Evolutionary conservation across 768 basidiomycete species (phyloP).

Genomic region (Vararia minispora): DNA sequence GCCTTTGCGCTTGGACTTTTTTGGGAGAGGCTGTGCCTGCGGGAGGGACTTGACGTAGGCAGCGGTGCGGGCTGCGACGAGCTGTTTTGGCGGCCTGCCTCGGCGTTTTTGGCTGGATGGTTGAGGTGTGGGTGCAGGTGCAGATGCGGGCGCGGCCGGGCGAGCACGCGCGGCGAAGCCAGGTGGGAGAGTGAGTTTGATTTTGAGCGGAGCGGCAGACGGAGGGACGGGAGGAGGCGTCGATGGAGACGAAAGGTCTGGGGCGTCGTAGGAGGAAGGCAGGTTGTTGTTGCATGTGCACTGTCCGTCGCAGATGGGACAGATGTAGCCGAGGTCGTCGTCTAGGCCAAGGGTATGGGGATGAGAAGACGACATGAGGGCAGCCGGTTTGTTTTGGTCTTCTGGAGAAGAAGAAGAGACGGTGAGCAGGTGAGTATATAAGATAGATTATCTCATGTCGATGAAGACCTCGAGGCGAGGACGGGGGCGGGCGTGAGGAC

Average conservation of each 20-base stretch:
- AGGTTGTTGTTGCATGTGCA: conserved; percentile 65
- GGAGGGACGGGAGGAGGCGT: not conserved
- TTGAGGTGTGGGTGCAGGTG: not conserved
- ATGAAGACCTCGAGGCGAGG: conserved; percentile 5
- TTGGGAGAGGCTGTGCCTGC: conserved; percentile 7
- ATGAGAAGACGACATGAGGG: conserved; percentile 59
- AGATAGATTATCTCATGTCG: too few relatives aligned
- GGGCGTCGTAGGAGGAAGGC: conserved; percentile 5
- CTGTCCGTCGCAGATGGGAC: conserved; percentile 84
- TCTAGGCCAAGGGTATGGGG: conserved; percentile 56
- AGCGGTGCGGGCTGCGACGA: not conserved
- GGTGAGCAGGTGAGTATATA: conserved; percentile 5
- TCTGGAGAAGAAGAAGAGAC: conserved; percentile 20
- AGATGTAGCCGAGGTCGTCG: conserved; percentile 81
- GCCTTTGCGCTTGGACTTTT: conserved; percentile 9
- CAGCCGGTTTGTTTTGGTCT: conserved; percentile 38
- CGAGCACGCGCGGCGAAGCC: conserved; percentile 11
- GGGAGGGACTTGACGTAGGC: not conserved
- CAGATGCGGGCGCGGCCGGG: not conserved
- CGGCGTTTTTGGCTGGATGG: conserved; percentile 8
- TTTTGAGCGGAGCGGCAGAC: conserved; percentile 10
- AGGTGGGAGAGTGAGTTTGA: conserved; percentile 15
- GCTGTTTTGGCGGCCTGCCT: conserved; percentile 3
- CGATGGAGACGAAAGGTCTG: conserved; percentile 1
- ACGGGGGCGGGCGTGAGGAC: conserved; percentile 3